Evolutionary conservation across 2,329 filamentous ascomycete species (phyloP), one percentile per base, ranked within the genome.

Genomic region (Colletotrichum higginsianum): DNA sequence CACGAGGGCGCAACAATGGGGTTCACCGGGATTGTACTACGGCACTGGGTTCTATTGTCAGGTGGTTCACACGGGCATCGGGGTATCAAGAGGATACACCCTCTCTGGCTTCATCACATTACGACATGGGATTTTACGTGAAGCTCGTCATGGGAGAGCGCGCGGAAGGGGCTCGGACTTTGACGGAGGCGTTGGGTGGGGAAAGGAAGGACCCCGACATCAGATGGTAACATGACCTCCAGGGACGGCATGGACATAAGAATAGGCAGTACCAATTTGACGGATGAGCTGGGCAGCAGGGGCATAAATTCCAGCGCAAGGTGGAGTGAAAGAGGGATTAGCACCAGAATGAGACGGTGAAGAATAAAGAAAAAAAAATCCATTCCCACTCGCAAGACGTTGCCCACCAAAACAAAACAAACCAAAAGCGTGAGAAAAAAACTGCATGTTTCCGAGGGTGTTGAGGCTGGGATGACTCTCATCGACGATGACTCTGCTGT

Each of bases 51-150:
- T 58, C 53, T 73, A 47, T 67, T 55, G 66, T 65, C 52, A 72
- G 76, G 75, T 75, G 78, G 74, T 77, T 81, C 78, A 77, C 77
- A 77, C 77, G 76, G 80, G 78, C 78, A 79, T 75, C 74, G 70
- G 23, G 52, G 50, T 50, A 62, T 47, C 26, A 16, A 58, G 52
- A 30, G 50, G n/a, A 52, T 4, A 18, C n/a, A n/a, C 56, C n/a
- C 8, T 44, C 46, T 47, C 23, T 11, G 53, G 35, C 66, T 61
- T 66, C 26, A 69, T 26, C 30, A 47, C 42, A 52, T 67, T 23
- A 67, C 64, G 64, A 61, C 35, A 67, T 15, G 40, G 50, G 47
- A 56, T 56, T 67, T 57, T 12, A 56, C 42, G 55, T 44, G 21
- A 55, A 52, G 61, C 60, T 15, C 30, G 55, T 35, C 56, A 62